Base-by-base conservation (phyloP, 176 grass and related monocot genomes). In the Urochloa ruziziensis region DNA sequence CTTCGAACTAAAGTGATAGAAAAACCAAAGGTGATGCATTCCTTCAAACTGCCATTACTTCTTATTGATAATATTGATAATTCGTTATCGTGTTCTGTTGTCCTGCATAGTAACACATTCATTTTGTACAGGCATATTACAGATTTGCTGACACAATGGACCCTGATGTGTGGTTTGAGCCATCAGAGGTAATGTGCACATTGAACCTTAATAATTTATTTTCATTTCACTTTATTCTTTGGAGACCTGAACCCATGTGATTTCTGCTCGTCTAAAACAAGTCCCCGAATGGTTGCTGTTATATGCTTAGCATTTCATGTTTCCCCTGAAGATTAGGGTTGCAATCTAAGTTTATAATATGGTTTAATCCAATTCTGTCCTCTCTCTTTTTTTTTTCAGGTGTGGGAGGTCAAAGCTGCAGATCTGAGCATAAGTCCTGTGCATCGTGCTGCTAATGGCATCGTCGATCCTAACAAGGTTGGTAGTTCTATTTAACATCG, bases 341-440 rank as follows among this genome's bases (percentile, higher is more conserved):
- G 36, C 23, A 18, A 47, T 42, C 28, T 44, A 18, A 24, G 60
- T 66, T 11, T 6, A 58, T 24, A 58, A 36, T n/a, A 4, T 32
- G 12, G 35, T 32, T 39, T 75, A 44, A 57, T 66, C 47, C 24
- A 47, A 29, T 17, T 49, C 27, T 16, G 35, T 25, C 62, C n/a
- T n/a, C n/a, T n/a, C n/a, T n/a, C n/a, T n/a, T n/a, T 80, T 72
- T 80, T 30, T 70, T 23, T 51, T 80, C 73, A 98, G 96, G 96
- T 98, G 36, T 98, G 96, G 96, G 96, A 98, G 82, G 96, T 98
- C 33, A 98, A 95, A 92, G 96, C 96, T 83, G 96, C 96, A 56
- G 96, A 98, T 93, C 87, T 98, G 74, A 98, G 96, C 85, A 94
- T 98, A 82, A 98, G 96, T 92, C 96, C 93, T 77, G 96, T 98